phyloP scores from a whole-genome alignment of 164 flowering plant genomes.

The Vitis rotundifolia region DNA sequence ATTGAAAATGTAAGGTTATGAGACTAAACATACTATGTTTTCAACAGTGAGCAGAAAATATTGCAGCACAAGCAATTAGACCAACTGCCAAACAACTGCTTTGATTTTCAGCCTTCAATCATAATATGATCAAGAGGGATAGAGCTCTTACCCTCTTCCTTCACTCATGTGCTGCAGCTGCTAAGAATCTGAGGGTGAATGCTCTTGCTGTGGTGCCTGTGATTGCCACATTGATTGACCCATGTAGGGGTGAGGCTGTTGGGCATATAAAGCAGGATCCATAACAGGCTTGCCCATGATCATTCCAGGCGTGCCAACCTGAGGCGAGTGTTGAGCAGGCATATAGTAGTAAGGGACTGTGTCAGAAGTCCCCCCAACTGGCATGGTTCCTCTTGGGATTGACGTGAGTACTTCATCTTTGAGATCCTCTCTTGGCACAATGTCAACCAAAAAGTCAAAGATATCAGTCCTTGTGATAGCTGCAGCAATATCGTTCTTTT shows the following conservation, averaged over 20 bases:
- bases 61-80: not conserved
- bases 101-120: not conserved
- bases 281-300: constrained; percentile 39
- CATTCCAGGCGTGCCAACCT: constrained; percentile 43
- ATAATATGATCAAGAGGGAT: not conserved
- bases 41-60: not conserved
- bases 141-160: not conserved
- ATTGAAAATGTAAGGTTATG: not conserved
- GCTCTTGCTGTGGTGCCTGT: constrained; percentile 37
- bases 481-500: constrained; percentile 56
- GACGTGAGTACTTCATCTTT: constrained; percentile 48
- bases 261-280: constrained; percentile 41
- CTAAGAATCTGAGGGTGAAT: constrained; percentile 41
- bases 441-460: constrained; percentile 58
- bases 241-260: constrained; percentile 42
- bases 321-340: constrained; percentile 38
- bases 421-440: constrained; percentile 56
- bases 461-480: constrained; percentile 56
- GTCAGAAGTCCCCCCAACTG: constrained; percentile 37
- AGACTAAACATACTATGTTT: not conserved
- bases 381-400: constrained; percentile 40
- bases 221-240: constrained; percentile 40
- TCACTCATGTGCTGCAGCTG: constrained; percentile 2
- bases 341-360: constrained; percentile 37
- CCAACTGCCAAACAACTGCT: not conserved